Evolutionary conservation across 169 alveolate genomes (phyloP).

Genomic region (Plasmodium reichenowi): DNA sequence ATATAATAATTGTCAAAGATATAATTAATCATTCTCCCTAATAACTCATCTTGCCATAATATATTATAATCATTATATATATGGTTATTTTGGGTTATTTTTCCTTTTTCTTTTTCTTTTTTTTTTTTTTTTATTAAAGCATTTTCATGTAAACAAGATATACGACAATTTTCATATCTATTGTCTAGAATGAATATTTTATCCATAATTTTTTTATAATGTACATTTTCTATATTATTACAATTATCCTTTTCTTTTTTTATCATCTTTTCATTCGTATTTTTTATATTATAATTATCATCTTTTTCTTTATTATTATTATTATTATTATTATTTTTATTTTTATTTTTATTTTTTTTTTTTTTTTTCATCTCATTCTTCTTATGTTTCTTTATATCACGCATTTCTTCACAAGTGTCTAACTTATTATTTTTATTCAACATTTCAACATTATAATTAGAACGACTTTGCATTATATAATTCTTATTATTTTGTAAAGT

Average conservation of each 20-base stretch:
- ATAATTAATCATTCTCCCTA: constrained; percentile 21
- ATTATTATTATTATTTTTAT: neutral
- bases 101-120: neutral
- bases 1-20: constrained; percentile 2
- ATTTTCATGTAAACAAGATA: constrained; percentile 18
- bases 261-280: neutral
- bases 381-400: neutral
- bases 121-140: neutral
- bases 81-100: neutral
- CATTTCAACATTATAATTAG: too few relatives aligned
- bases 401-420: neutral
- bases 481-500: neutral
- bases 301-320: neutral
- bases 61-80: neutral
- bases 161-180: constrained; percentile 24
- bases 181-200: constrained; percentile 35
- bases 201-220: constrained; percentile 25
- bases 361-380: neutral
- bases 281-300: neutral
- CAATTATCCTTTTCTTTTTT: neutral
- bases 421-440: too few relatives aligned
- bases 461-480: too few relatives aligned
- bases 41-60: constrained; percentile 55
- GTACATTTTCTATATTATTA: constrained; percentile 3
- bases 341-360: neutral